Conservation (phyloP, 345 rosid species). For the Firmiana major region DNA sequence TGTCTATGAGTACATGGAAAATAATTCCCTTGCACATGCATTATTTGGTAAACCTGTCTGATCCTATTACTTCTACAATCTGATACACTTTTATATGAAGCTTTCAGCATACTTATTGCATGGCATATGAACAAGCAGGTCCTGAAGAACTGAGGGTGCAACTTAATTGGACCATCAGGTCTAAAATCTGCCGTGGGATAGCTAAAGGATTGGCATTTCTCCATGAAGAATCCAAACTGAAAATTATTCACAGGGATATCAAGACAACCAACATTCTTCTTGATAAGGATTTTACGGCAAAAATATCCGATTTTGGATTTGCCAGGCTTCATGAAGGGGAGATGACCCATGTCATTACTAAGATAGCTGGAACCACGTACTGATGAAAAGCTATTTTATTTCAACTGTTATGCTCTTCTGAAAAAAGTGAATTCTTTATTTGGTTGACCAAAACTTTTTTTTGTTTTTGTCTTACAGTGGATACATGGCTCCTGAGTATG, state of each 20-base stretch:
- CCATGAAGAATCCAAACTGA: conserved; percentile 48
- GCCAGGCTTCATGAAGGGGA: conserved; percentile 51
- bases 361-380: conserved; percentile 54
- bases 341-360: conserved; percentile 42
- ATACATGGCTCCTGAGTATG: conserved; percentile 96
- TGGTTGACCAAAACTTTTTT: background rate
- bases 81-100: background rate
- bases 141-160: conserved; percentile 22
- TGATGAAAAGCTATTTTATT: background rate
- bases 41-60: conserved; percentile 26
- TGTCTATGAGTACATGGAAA: conserved; percentile 36
- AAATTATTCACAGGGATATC: conserved; percentile 54
- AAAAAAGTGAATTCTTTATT: too few relatives aligned
- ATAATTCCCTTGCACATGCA: conserved; percentile 27
- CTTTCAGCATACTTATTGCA: background rate
- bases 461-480: conserved; percentile 41
- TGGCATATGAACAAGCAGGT: conserved; percentile 5
- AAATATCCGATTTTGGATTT: conserved; percentile 55
- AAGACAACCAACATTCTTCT: conserved; percentile 49
- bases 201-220: conserved; percentile 62
- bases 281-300: conserved; percentile 43
- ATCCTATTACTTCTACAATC: background rate
- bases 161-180: conserved; percentile 44
- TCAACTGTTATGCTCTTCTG: background rate
- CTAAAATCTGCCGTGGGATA: conserved; percentile 49